A percentile compares a stretch with the other conserved stretches of the same genome.
Conservation (phyloP, 371 early-diverging fungal genomes). For the Saksenaea vasiformis region DNA sequence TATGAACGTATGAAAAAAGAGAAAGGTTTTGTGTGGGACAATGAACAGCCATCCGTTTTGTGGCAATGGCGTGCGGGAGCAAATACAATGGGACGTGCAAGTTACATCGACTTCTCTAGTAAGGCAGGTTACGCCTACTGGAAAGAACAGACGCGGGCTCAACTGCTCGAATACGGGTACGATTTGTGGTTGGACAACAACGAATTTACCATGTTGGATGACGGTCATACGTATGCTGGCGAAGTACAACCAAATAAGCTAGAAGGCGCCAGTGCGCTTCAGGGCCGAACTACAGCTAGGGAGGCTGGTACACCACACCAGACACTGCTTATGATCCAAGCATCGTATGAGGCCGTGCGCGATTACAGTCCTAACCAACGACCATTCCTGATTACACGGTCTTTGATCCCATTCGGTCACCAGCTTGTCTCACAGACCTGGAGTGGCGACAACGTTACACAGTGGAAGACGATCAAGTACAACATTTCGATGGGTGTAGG, state of each 20-base stretch:
- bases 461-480: slow-evolving; percentile 64
- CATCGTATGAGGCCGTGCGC: slow-evolving; percentile 56
- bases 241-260: slow-evolving; percentile 20
- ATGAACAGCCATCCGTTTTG: slow-evolving; percentile 22
- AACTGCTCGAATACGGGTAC: slow-evolving; percentile 53
- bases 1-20: slow-evolving; percentile 28
- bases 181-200: slow-evolving; percentile 70
- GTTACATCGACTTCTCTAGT: slow-evolving; percentile 62
- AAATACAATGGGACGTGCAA: slow-evolving; percentile 47
- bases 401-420: slow-evolving; percentile 52
- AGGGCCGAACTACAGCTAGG: slow-evolving; percentile 8
- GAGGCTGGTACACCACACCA: slow-evolving; percentile 49
- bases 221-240: slow-evolving; percentile 32
- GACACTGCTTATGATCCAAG: slow-evolving; percentile 59
- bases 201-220: slow-evolving; percentile 57
- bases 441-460: slow-evolving; percentile 64
- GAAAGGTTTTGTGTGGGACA: slow-evolving; percentile 54
- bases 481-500: slow-evolving; percentile 65
- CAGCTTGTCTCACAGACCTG: slow-evolving; percentile 55
- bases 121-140: slow-evolving; percentile 54
- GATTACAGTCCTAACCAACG: slow-evolving; percentile 40
- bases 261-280: neutral
- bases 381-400: slow-evolving; percentile 61
- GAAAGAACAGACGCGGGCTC: slow-evolving; percentile 42
- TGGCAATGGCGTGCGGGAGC: slow-evolving; percentile 60